Evolutionary conservation across 345 rosid genomes (phyloP).

Genomic region (Brassica juncea): DNA sequence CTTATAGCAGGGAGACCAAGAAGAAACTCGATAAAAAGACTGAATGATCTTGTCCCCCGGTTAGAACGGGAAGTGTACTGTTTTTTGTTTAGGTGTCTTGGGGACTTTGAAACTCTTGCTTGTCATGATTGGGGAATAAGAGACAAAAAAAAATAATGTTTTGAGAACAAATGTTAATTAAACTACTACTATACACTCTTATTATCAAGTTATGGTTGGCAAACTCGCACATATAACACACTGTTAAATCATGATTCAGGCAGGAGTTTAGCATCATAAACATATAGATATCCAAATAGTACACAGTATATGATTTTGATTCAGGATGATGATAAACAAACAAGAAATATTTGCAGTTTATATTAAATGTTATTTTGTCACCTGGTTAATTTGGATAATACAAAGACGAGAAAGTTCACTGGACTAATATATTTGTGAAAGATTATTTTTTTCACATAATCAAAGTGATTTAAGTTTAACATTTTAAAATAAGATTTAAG

Average conservation of each 20-base stretch:
- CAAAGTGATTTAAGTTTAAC: too few species aligned
- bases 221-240: not conserved
- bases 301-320: not conserved
- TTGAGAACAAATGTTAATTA: not conserved
- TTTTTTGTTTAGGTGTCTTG: not conserved
- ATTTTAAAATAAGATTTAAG: too few species aligned
- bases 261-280: not conserved
- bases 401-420: not conserved
- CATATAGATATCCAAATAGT: not conserved
- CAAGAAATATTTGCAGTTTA: too few species aligned
- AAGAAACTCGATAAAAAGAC: constrained; percentile 53
- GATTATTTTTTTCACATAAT: too few species aligned
- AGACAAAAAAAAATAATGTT: constrained; percentile 2
- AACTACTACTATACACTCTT: not conserved
- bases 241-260: not conserved
- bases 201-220: not conserved
- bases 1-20: constrained; percentile 83
- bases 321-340: not conserved
- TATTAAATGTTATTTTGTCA: too few species aligned
- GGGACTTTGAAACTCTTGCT: constrained; percentile 5
- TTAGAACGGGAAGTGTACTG: not conserved
- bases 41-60: not conserved
- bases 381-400: not conserved
- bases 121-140: not conserved
- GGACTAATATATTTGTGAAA: not conserved